Evolutionary conservation across 208 protist species (phyloP), one percentile per base, ranked within the genome.

Genomic region (Willaertia magna): DNA sequence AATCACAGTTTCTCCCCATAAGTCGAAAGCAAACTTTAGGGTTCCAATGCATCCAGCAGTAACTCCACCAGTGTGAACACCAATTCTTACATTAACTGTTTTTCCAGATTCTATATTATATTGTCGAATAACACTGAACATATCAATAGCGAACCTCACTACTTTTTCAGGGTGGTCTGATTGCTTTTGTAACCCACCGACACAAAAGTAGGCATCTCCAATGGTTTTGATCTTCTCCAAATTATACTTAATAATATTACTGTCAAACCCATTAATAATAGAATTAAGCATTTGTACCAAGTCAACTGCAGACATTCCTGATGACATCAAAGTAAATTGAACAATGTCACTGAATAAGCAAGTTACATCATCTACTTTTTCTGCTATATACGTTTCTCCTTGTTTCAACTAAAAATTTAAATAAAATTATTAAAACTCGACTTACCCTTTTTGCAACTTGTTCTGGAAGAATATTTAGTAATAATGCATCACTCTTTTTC

Each of bases 321-420:
- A 30, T 3, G 22, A 74, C 85, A 90, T 87, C 59, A 92, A 86
- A 42, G 90, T 89, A 48, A 92, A 92, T 40, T 86, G 18, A 49
- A 83, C 78, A 14, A 67, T 67, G 34, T 67, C 55, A 34, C 55
- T 67, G 34, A 67, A 67, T 16, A 67, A 67, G 22, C 55, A 67
- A 26, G 55, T 67, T 7, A 67, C 34, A 67, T 67, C 55, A 14
- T 16, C n/a, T 9, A 67, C 26, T 30, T n/a, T 18, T 67, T 67
- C 55, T 34, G 55, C 55, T 34, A 67, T 67, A 67, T 34, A 67
- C 0, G 55, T 67, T 7, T 67, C 55, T 14, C 55, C 55, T 30
- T 16, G 1, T 67, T 67, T 67, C 3, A 67, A n/a, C 26, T 26
- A 26, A 9, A 11, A 16, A 34, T n/a, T n/a, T n/a, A n/a, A n/a